A percentile compares a stretch with the other conserved stretches of the same genome.
Conservation (phyloP, 2,329 filamentous ascomycete genomes). For the Fusarium pseudonygamai region DNA sequence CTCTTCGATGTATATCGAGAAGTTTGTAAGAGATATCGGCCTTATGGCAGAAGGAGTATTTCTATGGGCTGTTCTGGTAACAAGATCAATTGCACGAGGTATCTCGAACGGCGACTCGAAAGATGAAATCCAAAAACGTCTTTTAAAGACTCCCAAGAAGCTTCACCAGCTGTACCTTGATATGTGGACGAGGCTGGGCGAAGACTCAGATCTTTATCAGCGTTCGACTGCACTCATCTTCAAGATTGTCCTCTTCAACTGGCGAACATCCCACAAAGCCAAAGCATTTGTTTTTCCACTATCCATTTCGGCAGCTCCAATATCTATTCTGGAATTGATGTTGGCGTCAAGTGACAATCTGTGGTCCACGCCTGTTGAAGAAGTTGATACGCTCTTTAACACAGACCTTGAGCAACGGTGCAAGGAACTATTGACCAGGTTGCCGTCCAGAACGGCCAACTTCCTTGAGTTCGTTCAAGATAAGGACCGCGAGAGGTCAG, state of each 20-base stretch:
- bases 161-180: fast-evolving
- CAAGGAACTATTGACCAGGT: fast-evolving
- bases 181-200: background rate
- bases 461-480: background rate
- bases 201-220: background rate
- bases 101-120: fast-evolving
- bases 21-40: fast-evolving
- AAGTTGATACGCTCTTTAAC: no score
- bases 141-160: fast-evolving
- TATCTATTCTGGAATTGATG: background rate
- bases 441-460: fast-evolving
- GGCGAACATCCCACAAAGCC: background rate
- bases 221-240: fast-evolving
- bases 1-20: fast-evolving
- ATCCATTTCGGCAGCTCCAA: no score
- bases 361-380: fast-evolving
- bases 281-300: no score
- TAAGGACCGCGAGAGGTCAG: no score
- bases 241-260: fast-evolving
- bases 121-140: fast-evolving
- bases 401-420: background rate
- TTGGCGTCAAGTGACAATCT: background rate
- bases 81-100: fast-evolving
- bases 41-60: fast-evolving
- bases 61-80: background rate